Percentiles rank a stretch among this genome's conserved stretches.
phyloP scores from a whole-genome alignment of 306 rosid species.

The Malus sylvestris region DNA sequence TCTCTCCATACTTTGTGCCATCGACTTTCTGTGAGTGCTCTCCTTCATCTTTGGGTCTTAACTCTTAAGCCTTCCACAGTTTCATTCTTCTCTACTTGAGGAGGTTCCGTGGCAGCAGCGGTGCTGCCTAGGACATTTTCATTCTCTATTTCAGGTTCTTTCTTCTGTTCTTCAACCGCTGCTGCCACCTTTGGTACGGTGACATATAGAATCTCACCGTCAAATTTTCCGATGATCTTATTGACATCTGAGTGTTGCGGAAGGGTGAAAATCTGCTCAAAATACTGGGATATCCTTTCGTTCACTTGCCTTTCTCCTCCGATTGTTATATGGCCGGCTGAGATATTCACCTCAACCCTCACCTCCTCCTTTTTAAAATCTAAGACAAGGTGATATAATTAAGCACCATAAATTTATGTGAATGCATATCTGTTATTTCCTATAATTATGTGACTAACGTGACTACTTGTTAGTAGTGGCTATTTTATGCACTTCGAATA shows the following conservation, averaged over 20 bases:
- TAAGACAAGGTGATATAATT: not conserved
- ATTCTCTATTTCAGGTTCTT: constrained; percentile 13
- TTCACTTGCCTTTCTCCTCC: constrained; percentile 45
- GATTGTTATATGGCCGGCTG: constrained; percentile 25
- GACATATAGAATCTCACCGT: constrained; percentile 45
- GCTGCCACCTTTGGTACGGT: constrained; percentile 36
- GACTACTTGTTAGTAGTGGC: not conserved
- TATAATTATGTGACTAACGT: not conserved
- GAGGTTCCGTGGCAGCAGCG: not conserved
- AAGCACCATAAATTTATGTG: not conserved
- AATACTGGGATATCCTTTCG: constrained; percentile 25
- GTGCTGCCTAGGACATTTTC: not conserved
- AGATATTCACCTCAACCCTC: constrained; percentile 31
- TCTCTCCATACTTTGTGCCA: not conserved
- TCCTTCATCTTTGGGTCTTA: not conserved
- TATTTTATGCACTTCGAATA: too few relatives aligned
- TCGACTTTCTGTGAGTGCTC: constrained; percentile 1
- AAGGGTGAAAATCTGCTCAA: constrained; percentile 30
- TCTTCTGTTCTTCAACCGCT: constrained; percentile 14
- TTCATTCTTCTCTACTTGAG: not conserved
- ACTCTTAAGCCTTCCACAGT: not conserved
- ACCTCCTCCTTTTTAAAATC: constrained; percentile 58
- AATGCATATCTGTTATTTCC: not conserved
- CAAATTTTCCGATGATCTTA: constrained; percentile 45
- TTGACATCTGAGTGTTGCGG: constrained; percentile 43